These are phyloP conservation scores for Aspergillus texensis DNA, from an alignment of 2,329 filamentous ascomycete species.

Conservation along the genomic window DNA sequence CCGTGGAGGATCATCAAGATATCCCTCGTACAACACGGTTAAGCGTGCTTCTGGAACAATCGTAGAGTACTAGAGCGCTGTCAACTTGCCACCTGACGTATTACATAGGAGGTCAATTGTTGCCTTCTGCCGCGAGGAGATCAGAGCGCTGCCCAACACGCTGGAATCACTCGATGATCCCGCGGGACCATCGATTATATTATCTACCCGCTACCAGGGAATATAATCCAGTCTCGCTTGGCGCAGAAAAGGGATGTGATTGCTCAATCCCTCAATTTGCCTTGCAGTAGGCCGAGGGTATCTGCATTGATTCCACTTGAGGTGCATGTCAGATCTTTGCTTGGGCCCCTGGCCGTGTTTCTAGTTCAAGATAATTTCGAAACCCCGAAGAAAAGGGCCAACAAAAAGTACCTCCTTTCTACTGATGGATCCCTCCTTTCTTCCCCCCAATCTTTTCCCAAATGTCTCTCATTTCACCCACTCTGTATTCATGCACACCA, in stretches of 20 bases:
- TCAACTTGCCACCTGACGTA: constrained; percentile 1
- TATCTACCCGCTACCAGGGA: constrained; percentile 1
- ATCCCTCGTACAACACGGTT: constrained; percentile 18
- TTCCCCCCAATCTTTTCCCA: neutral
- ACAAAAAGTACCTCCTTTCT: neutral
- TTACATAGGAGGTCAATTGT: neutral
- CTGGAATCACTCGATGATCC: neutral
- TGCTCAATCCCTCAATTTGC: constrained; percentile 12
- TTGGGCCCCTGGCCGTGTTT: neutral
- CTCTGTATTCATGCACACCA: neutral
- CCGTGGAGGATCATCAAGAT: constrained; percentile 20
- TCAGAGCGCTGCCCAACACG: neutral
- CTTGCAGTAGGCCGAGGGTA: constrained; percentile 18
- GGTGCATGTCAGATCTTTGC: constrained; percentile 12
- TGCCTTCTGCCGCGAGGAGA: neutral
- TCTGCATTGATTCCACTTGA: constrained; percentile 14
- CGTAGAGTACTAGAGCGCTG: constrained; percentile 1
- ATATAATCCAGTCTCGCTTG: constrained; percentile 9
- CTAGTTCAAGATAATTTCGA: neutral
- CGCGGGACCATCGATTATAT: neutral
- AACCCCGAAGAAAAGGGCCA: neutral
- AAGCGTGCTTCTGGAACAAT: constrained; percentile 20
- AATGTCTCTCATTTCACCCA: neutral
- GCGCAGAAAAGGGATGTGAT: constrained; percentile 9
- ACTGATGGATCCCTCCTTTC: neutral